Evolutionary conservation across 1,139 yeast genomes (phyloP).

Genomic region (Blastobotrys raffinosifermentans): DNA sequence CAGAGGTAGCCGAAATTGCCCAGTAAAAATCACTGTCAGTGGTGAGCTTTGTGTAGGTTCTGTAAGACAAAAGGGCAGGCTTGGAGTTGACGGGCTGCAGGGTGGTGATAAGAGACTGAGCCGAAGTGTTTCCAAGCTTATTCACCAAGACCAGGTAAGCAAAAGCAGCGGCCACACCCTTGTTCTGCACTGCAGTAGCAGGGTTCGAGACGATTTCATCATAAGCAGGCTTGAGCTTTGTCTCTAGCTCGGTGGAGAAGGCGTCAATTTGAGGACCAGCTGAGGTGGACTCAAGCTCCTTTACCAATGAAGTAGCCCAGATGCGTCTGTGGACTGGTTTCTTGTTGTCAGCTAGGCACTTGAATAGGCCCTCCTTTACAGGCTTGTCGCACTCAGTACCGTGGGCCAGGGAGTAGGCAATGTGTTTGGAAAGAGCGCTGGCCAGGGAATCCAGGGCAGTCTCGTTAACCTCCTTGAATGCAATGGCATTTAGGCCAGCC

Average conservation of each 20-base stretch:
- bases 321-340: slow-evolving; percentile 55
- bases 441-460: slow-evolving; percentile 47
- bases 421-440: slow-evolving; percentile 45
- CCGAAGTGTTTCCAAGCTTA: neutral
- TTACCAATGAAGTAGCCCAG: slow-evolving; percentile 59
- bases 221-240: slow-evolving; percentile 26
- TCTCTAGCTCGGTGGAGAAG: slow-evolving; percentile 37
- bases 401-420: slow-evolving; percentile 25
- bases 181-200: slow-evolving; percentile 29
- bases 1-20: slow-evolving; percentile 23
- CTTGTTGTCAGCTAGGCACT: slow-evolving; percentile 63
- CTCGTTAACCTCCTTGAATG: slow-evolving; percentile 75
- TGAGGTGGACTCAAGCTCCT: slow-evolving; percentile 14
- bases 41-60: slow-evolving; percentile 19
- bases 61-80: slow-evolving; percentile 20
- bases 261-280: slow-evolving; percentile 4
- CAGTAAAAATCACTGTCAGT: slow-evolving; percentile 23
- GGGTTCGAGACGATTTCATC: slow-evolving; percentile 36
- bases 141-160: slow-evolving; percentile 27
- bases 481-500: slow-evolving; percentile 43
- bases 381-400: slow-evolving; percentile 15
- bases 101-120: neutral
- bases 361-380: slow-evolving; percentile 36
- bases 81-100: slow-evolving; percentile 5
- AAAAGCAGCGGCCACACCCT: slow-evolving; percentile 26